Conservation (phyloP, 768 basidiomycete genomes). For the Amanita fuliginea region DNA sequence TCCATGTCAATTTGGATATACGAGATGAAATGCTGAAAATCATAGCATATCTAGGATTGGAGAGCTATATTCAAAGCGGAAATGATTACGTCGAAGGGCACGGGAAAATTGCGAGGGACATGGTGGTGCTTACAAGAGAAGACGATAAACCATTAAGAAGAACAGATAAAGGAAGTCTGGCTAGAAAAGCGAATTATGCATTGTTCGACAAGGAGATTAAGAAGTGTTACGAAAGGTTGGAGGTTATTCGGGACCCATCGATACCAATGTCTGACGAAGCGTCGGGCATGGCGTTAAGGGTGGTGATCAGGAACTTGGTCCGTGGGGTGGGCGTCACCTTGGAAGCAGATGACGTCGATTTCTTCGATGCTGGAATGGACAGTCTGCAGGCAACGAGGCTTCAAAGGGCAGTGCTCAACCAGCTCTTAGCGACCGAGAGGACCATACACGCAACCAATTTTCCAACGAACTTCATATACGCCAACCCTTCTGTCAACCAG, state of each 20-base stretch:
- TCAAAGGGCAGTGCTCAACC: slow-evolving; percentile 17
- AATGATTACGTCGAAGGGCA: slow-evolving; percentile 26
- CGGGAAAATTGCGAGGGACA: slow-evolving; percentile 24
- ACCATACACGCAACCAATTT: slow-evolving; percentile 12
- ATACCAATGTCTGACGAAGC: slow-evolving; percentile 15
- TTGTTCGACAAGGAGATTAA: slow-evolving; percentile 24
- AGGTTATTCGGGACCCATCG: slow-evolving; percentile 12
- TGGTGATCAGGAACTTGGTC: slow-evolving; percentile 15
- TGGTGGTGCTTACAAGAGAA: slow-evolving; percentile 24
- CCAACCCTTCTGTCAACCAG: slow-evolving; percentile 18
- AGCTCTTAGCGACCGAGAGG: slow-evolving; percentile 13
- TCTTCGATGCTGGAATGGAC: slow-evolving; percentile 31
- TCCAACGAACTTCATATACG: slow-evolving; percentile 19
- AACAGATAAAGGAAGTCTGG: slow-evolving; percentile 27
- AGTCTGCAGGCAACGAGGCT: slow-evolving; percentile 26
- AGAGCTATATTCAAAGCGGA: slow-evolving; percentile 21
- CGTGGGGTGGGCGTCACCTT: slow-evolving; percentile 10
- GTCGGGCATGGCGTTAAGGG: slow-evolving; percentile 12
- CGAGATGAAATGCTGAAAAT: not conserved
- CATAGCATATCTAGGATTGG: slow-evolving; percentile 9
- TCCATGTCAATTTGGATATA: not conserved
- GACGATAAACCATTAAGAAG: slow-evolving; percentile 20
- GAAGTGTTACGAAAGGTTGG: slow-evolving; percentile 19
- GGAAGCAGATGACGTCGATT: slow-evolving; percentile 16
- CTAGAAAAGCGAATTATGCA: slow-evolving; percentile 20